Conservation (phyloP, 2,329 filamentous ascomycete genomes). For the Grosmannia serpens region DNA sequence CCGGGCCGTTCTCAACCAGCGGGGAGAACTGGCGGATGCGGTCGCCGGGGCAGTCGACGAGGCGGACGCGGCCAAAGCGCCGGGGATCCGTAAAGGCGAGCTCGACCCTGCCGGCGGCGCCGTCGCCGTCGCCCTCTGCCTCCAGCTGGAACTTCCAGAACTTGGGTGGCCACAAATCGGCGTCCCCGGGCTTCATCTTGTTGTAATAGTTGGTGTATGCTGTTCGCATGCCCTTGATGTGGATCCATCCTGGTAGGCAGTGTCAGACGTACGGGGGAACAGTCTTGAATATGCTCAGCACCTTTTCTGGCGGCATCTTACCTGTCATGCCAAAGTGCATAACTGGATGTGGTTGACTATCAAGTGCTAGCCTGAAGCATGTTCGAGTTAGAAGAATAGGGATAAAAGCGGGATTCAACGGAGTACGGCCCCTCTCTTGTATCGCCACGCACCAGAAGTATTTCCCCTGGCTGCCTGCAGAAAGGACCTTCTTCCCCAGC, state of each 20-base stretch:
- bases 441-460: slow-evolving; percentile 64
- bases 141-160: slow-evolving; percentile 79
- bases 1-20: slow-evolving; percentile 83
- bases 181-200: slow-evolving; percentile 47
- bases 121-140: slow-evolving; percentile 37
- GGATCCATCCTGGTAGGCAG: slow-evolving; percentile 56
- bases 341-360: slow-evolving; percentile 71
- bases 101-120: slow-evolving; percentile 28
- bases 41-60: slow-evolving; percentile 68
- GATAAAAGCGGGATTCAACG: neutral
- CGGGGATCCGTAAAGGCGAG: slow-evolving; percentile 77
- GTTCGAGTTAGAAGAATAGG: neutral
- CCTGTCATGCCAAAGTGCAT: slow-evolving; percentile 76
- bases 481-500: slow-evolving; percentile 55
- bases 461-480: slow-evolving; percentile 80
- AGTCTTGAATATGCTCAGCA: too few species aligned
- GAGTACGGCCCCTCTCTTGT: too few species aligned
- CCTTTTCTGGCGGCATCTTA: slow-evolving; percentile 14
- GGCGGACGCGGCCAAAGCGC: slow-evolving; percentile 64
- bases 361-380: slow-evolving; percentile 37
- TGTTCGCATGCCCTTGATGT: slow-evolving; percentile 68
- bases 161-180: slow-evolving; percentile 70
- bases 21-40: slow-evolving; percentile 68
- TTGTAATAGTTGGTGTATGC: slow-evolving; percentile 77
- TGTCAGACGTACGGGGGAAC: neutral